Evolutionary conservation across 164 flowering plant species (phyloP).

Genomic region (Saururus chinensis): DNA sequence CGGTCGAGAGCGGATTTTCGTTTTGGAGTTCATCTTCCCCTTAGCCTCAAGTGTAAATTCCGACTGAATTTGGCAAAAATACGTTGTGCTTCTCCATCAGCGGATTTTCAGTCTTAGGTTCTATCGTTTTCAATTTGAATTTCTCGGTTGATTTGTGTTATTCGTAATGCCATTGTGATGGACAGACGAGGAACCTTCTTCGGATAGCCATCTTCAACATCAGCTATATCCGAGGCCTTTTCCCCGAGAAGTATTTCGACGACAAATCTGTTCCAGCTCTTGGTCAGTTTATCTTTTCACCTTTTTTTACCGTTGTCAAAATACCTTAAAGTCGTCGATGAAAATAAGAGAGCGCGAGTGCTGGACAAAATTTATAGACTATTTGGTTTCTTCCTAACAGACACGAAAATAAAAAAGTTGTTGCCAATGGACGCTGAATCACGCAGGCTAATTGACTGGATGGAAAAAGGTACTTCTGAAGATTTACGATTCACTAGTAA

Average conservation of each 20-base stretch:
- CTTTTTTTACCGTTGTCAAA: background rate
- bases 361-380: background rate
- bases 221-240: constrained; percentile 91
- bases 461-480: constrained; percentile 67
- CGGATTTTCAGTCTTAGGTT: too few species aligned
- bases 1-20: too few species aligned
- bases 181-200: constrained; percentile 81
- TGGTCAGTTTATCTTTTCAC: constrained; percentile 29
- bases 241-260: constrained; percentile 88
- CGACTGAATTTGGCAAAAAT: too few species aligned
- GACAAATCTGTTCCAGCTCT: constrained; percentile 91
- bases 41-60: too few species aligned
- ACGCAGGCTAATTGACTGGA: constrained; percentile 88
- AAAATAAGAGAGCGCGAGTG: background rate
- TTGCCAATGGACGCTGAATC: constrained; percentile 96
- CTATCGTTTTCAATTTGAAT: too few species aligned
- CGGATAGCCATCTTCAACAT: constrained; percentile 94
- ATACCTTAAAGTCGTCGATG: background rate
- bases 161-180: background rate
- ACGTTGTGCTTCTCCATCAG: too few species aligned
- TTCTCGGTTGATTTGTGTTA: too few species aligned
- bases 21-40: too few species aligned
- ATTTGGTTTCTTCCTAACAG: constrained; percentile 18
- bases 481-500: too few species aligned
- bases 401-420: constrained; percentile 93